Conservation (phyloP, 352 stramenopile species). For the Phytophthora citricola region DNA sequence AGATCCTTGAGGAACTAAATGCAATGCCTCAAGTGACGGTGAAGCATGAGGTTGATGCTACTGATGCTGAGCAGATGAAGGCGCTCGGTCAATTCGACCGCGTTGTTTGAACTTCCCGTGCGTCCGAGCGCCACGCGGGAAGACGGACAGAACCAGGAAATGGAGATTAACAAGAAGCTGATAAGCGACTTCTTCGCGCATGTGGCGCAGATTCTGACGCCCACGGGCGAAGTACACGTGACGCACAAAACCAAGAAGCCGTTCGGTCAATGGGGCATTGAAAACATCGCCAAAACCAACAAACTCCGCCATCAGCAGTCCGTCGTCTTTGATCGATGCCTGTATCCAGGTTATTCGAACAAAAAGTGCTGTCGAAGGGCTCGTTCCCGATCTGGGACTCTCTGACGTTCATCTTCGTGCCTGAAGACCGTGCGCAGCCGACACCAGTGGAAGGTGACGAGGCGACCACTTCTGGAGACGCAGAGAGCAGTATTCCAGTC, state of each 20-base stretch:
- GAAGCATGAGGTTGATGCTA: conserved; percentile 93
- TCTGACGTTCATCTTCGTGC: conserved; percentile 93
- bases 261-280: conserved; percentile 89
- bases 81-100: conserved; percentile 84
- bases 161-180: conserved; percentile 95
- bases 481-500: conserved; percentile 19
- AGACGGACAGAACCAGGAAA: conserved; percentile 97
- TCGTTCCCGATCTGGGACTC: conserved; percentile 97
- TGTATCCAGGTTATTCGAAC: conserved; percentile 94
- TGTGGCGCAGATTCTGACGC: conserved; percentile 52
- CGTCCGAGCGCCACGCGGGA: conserved; percentile 89
- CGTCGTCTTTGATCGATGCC: conserved; percentile 93
- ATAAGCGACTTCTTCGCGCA: conserved; percentile 91
- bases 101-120: conserved; percentile 98
- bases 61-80: conserved; percentile 77
- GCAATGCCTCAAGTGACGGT: conserved; percentile 71
- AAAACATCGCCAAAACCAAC: conserved; percentile 59
- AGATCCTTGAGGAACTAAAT: conserved; percentile 81
- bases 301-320: conserved; percentile 67
- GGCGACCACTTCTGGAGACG: conserved; percentile 3
- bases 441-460: conserved; percentile 13
- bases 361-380: conserved; percentile 96
- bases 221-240: conserved; percentile 92
- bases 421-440: conserved; percentile 25
- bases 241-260: conserved; percentile 97